A percentile compares a stretch with the other conserved stretches of the same genome.
Evolutionary conservation across 1,284 basidiomycete genomes (phyloP).

Genomic region (Cutaneotrichosporon cavernicola): DNA sequence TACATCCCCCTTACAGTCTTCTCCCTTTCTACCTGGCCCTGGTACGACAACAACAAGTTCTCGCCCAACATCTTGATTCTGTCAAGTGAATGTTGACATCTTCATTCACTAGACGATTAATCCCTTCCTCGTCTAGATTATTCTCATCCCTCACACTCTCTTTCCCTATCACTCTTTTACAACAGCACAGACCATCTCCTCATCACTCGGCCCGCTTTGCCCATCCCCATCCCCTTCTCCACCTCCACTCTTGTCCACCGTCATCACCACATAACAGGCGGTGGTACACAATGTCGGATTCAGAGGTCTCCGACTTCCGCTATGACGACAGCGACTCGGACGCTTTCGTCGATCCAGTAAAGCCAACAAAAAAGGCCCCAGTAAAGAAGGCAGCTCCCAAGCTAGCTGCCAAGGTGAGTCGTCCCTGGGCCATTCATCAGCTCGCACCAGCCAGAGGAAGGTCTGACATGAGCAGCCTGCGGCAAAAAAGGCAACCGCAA

Average conservation of each 20-base stretch:
- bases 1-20: background rate
- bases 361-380: constrained; percentile 32
- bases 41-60: constrained; percentile 8
- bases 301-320: constrained; percentile 41
- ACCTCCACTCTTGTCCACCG: constrained; percentile 3
- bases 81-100: background rate
- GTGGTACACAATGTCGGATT: constrained; percentile 46
- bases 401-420: constrained; percentile 32
- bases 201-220: background rate
- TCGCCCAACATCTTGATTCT: background rate
- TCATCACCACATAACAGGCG: constrained; percentile 6
- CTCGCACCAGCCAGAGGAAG: background rate
- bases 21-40: background rate
- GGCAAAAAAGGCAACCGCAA: constrained; percentile 56
- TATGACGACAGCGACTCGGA: constrained; percentile 47
- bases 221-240: background rate
- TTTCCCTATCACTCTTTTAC: background rate
- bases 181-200: background rate
- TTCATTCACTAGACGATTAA: constrained; percentile 2
- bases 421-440: no score
- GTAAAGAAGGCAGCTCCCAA: constrained; percentile 37
- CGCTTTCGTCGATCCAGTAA: constrained; percentile 33
- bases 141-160: background rate
- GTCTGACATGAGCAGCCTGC: constrained; percentile 28
- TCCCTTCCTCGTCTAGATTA: constrained; percentile 4